Evolutionary conservation across 2,329 filamentous ascomycete genomes (phyloP).

Genomic region (Claviceps digitariae): DNA sequence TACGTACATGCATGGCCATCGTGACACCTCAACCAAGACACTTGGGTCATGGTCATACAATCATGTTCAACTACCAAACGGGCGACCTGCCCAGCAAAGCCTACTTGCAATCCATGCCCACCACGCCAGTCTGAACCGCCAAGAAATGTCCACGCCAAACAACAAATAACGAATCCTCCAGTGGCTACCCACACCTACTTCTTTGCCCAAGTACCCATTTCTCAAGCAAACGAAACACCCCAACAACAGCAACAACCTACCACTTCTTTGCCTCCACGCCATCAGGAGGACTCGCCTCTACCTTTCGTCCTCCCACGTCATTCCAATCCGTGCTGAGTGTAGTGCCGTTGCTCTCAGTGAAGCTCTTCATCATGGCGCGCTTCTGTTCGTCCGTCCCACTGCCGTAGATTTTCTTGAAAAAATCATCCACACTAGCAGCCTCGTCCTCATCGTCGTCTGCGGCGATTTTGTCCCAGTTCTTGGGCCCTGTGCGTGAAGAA

Average conservation of each 20-base stretch:
- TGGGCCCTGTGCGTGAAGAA: conserved; percentile 68
- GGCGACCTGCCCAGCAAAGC: too few species aligned
- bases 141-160: not conserved
- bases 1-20: too few species aligned
- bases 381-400: conserved; percentile 63
- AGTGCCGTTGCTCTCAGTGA: conserved; percentile 85
- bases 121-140: not conserved
- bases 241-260: conserved; percentile 15
- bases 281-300: conserved; percentile 62
- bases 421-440: conserved; percentile 54
- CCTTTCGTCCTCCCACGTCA: conserved; percentile 59
- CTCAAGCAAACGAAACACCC: too few species aligned
- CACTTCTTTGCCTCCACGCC: conserved; percentile 68
- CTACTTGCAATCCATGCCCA: too few species aligned
- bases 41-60: too few species aligned
- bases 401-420: conserved; percentile 86
- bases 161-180: not conserved
- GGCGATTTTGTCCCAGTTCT: conserved; percentile 80
- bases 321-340: conserved; percentile 84
- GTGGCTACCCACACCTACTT: too few species aligned
- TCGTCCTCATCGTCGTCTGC: conserved; percentile 41
- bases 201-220: too few species aligned
- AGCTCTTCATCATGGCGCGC: conserved; percentile 97
- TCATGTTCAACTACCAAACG: too few species aligned
- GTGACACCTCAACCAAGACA: too few species aligned